These are phyloP conservation scores for Pleurotus citrinopileatus DNA, from an alignment of 768 basidiomycete genomes.

Conservation along the genomic window DNA sequence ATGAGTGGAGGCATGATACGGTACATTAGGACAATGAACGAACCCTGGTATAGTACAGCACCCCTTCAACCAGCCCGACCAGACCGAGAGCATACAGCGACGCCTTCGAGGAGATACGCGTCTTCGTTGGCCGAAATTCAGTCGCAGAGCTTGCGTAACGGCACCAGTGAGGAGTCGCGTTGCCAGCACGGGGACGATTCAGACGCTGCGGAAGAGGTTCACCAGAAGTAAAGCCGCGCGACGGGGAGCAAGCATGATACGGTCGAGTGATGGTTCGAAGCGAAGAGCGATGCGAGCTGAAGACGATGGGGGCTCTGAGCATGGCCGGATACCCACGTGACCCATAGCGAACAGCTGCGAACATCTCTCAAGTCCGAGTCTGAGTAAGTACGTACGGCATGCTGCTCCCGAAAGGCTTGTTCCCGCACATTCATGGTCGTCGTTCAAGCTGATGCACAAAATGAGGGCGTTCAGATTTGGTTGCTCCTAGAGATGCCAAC, in stretches of 20 bases:
- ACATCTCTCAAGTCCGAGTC: background rate
- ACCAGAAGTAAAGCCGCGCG: too few species aligned
- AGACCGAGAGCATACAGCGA: background rate
- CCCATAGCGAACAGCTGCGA: background rate
- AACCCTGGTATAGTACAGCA: background rate
- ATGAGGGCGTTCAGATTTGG: background rate
- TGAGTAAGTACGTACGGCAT: background rate
- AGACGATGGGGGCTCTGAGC: background rate
- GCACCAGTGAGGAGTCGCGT: too few species aligned
- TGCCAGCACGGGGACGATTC: too few species aligned
- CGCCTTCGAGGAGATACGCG: background rate
- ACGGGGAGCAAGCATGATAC: too few species aligned
- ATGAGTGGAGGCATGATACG: too few species aligned
- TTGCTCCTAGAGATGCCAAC: constrained; percentile 4
- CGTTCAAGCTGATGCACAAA: background rate
- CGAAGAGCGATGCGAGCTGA: too few species aligned
- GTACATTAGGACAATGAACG: too few species aligned
- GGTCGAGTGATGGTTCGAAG: too few species aligned
- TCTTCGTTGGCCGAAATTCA: background rate
- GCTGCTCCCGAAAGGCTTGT: background rate
- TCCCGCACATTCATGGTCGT: background rate
- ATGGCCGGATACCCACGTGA: background rate
- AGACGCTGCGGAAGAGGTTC: too few species aligned
- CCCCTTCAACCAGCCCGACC: background rate
- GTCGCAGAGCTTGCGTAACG: too few species aligned